A percentile compares a stretch with the other conserved stretches of the same genome.
Evolutionary conservation across 257 asterid genomes (phyloP).

Genomic region (Nicotiana paniculata): DNA sequence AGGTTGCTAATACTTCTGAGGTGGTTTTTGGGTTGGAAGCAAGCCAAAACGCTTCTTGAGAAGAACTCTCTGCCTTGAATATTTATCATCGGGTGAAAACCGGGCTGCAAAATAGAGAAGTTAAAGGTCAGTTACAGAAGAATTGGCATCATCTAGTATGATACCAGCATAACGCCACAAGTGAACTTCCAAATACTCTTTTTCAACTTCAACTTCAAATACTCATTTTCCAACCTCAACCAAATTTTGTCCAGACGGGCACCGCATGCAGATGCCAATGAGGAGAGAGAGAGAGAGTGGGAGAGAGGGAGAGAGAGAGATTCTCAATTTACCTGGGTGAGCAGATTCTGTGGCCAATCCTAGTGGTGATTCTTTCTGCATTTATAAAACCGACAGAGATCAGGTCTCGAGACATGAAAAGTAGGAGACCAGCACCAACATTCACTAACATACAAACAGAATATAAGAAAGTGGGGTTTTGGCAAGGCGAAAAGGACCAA

Average conservation of each 20-base stretch:
- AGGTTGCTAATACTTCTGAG: slow-evolving; percentile 42
- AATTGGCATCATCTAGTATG: neutral
- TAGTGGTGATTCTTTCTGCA: slow-evolving; percentile 73
- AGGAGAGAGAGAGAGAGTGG: neutral
- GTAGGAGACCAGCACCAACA: neutral
- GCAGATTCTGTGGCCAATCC: slow-evolving; percentile 70
- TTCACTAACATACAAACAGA: neutral
- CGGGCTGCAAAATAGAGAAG: slow-evolving; percentile 45
- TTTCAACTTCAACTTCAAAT: no score
- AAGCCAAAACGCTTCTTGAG: slow-evolving; percentile 77
- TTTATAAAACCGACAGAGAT: neutral
- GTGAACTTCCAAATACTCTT: no score
- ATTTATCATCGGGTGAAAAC: slow-evolving; percentile 78
- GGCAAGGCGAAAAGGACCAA: neutral
- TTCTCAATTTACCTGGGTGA: slow-evolving; percentile 55
- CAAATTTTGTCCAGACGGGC: neutral
- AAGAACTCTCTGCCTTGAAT: slow-evolving; percentile 70
- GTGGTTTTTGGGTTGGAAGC: slow-evolving; percentile 71
- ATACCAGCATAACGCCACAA: neutral
- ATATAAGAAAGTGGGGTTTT: neutral
- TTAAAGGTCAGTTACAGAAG: neutral
- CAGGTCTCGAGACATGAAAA: neutral
- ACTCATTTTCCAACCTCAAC: no score
- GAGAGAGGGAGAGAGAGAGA: neutral
- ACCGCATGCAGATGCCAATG: neutral